Evolutionary conservation across 805 yeast genomes (phyloP), one percentile per base, ranked within the genome.

Genomic region (Blastobotrys mokoenaii): DNA sequence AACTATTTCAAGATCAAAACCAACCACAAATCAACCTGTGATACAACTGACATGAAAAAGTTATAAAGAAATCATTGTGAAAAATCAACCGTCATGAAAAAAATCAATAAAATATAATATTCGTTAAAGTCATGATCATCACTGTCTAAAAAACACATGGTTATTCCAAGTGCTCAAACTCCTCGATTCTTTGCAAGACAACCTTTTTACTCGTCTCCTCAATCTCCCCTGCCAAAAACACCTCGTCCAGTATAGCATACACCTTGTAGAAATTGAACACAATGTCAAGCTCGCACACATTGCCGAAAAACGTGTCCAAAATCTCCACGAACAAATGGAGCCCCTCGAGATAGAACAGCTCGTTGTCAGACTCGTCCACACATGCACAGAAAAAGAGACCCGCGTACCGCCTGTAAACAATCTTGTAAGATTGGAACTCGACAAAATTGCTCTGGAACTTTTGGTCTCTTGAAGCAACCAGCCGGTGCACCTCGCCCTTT

Each of bases 201-300:
- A 70, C 73, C 20, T 72, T 72, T 60, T 84, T 86, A 52, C 86
- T 83, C 1, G 88, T 83, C 59, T 88, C 96, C 59, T 84, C 87
- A 10, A 89, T 70, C 61, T 93, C 97, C 10, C 98, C 98, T 10
- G 89, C 95, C 40, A 86, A 60, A 56, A 82, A 86, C 61, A 93
- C 73, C 63, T 89, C 96, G 61, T 93, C 97, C 48, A 93, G 62
- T 7, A 88, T 82, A 45, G 76, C 72, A 62, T 88, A 85, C 10
- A 86, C 80, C 62, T 83, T 86, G 69, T 82, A 81, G 64, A 90
- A 90, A 64, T 88, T 87, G 69, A 89, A 93, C 16, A 93, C 94
- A 46, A 93, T 72, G 61, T 90, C 97, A 53, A 90, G 71, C 64
- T 90, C 97, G 66, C 97, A 89, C 6, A 90, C 97, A 57, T 81